These are phyloP conservation scores for Myxozyma vanderwaltii DNA, from an alignment of 805 yeast genomes.

Conservation along the genomic window DNA sequence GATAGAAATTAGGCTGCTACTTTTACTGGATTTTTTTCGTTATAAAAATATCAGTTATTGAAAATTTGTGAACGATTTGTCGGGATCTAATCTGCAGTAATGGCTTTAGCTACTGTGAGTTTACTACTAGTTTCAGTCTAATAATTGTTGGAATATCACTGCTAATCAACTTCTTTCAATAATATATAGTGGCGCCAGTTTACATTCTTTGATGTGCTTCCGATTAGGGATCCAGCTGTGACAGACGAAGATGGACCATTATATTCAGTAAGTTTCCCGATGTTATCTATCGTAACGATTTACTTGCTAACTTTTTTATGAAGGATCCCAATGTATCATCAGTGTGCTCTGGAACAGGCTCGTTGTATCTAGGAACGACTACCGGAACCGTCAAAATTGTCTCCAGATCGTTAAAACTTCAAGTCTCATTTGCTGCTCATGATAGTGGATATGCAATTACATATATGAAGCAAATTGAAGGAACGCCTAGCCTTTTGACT, in stretches of 20 bases:
- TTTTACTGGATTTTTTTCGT: too few relatives aligned
- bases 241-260: conserved; percentile 59
- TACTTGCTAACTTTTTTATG: not conserved
- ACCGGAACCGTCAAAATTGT: conserved; percentile 60
- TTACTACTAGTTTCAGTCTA: not conserved
- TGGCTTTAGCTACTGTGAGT: conserved; percentile 20
- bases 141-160: not conserved
- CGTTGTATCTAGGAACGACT: conserved; percentile 61
- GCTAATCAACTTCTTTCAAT: not conserved
- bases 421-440: conserved; percentile 61
- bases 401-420: conserved; percentile 51
- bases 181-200: conserved; percentile 68
- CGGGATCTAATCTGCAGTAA: not conserved
- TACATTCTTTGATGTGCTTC: conserved; percentile 79
- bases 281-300: too few relatives aligned
- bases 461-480: conserved; percentile 52
- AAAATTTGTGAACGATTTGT: not conserved
- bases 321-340: conserved; percentile 68
- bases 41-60: too few relatives aligned
- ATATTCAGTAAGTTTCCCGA: conserved; percentile 53
- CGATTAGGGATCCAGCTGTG: conserved; percentile 79
- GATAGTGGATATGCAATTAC: conserved; percentile 66
- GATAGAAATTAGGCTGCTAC: too few relatives aligned
- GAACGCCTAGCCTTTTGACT: conserved; percentile 60
- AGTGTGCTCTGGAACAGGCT: conserved; percentile 57